Base-by-base conservation (phyloP, 192 early-diverging fungal species). In the Chytriomyces sp. region DNA sequence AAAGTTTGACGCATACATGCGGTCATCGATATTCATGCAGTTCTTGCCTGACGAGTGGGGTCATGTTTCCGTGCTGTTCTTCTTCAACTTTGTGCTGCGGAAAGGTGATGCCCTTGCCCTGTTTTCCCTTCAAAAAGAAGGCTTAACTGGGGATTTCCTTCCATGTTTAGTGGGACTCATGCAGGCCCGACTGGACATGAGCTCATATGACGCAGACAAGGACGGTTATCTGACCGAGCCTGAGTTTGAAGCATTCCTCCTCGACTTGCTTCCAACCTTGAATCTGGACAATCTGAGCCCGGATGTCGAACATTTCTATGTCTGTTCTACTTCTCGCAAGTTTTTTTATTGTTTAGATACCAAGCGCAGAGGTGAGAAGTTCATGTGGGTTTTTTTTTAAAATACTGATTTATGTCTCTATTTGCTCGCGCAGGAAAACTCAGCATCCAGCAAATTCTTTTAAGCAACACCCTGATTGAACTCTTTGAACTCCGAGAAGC, bases 291-390 rank as follows among this genome's bases (percentile, higher is more conserved):
- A 59, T 26, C 62, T 85, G 48, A 78, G 45, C 45, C 24, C 13
- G 46, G 67, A 62, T 0, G 82, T 87, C 23, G 60, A 78, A 23
- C 82, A 79, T 67, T 85, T 85, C 50, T 89, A 89, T 69, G 50
- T 86, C 18, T 87, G 85, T 64, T 85, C 85, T 11, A 81, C 85
- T 2, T 64, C 75, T 8, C 67, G 86, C 11, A 88, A 89, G 78
- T 89, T 89, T 70, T 62, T 70, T 5, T 89, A 85, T 68, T 89
- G 87, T 77, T 64, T 88, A 26, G 88, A 89, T 80, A 81, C 84
- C 1, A 50, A 76, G 61, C 78, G 80, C 26, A 49, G 78, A 64
- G 83, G 85, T 86, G 59, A n/a, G 46, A 2, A 4, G 2, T 35
- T 35, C 35, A 35, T 2, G 35, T 35, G 35, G 2, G 2, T 35